Evolutionary conservation across 2,329 filamentous ascomycete genomes (phyloP).

Genomic region (Trichophyton equinum): DNA sequence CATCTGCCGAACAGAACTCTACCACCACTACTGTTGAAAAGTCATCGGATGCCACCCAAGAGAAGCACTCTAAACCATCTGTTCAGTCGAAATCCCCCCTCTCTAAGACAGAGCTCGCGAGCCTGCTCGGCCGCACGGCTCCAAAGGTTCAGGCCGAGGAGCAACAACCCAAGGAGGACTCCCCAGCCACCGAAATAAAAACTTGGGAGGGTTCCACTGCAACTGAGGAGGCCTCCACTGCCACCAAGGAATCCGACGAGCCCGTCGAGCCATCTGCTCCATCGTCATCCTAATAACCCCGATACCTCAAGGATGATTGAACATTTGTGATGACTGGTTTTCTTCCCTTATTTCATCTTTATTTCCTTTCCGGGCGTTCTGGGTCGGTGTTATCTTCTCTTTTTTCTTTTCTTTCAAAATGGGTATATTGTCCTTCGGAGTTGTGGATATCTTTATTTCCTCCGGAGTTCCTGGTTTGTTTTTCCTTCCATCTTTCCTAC

Average conservation of each 20-base stretch:
- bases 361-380: not conserved
- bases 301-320: not conserved
- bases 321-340: not conserved
- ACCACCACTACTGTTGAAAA: not conserved
- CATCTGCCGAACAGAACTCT: not conserved
- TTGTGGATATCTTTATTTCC: not conserved
- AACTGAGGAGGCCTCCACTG: slow-evolving; percentile 38
- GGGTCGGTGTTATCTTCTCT: not conserved
- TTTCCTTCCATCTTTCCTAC: not conserved
- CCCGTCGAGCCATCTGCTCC: not conserved
- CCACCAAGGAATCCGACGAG: not conserved
- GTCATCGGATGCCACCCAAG: not conserved
- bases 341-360: not conserved
- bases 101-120: slow-evolving; percentile 9
- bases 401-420: not conserved
- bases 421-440: not conserved
- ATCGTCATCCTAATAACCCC: not conserved
- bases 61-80: not conserved
- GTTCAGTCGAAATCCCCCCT: slow-evolving; percentile 6
- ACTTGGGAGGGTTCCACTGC: slow-evolving; percentile 59
- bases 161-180: slow-evolving; percentile 10
- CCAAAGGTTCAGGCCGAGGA: slow-evolving; percentile 19
- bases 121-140: slow-evolving; percentile 13
- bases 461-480: not conserved
- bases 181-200: slow-evolving; percentile 46